Conservation (phyloP, 805 yeast genomes). For the Spathaspora boniae region DNA sequence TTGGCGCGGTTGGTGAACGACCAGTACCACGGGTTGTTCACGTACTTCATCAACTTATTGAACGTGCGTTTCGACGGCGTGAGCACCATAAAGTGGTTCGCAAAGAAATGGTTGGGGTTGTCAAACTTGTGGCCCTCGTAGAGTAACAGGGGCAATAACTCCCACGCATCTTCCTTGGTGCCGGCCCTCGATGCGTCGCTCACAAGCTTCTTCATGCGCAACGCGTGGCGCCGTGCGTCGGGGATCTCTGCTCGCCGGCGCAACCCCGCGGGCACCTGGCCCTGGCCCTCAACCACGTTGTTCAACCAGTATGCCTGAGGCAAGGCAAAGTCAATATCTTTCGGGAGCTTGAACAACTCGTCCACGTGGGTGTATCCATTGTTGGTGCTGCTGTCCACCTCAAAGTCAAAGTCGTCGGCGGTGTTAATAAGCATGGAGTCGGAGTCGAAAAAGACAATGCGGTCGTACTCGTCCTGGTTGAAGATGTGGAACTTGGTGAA, state of each 20-base stretch:
- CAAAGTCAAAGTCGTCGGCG: constrained; percentile 4
- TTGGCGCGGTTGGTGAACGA: constrained; percentile 15
- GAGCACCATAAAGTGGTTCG: constrained; percentile 58
- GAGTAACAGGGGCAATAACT: constrained; percentile 16
- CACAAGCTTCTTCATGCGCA: constrained; percentile 12
- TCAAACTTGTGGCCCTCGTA: constrained; percentile 24
- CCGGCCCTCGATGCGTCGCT: constrained; percentile 9
- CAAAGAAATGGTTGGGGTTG: constrained; percentile 29
- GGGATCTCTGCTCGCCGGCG: constrained; percentile 13
- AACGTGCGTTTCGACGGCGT: constrained; percentile 39
- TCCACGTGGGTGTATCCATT: constrained; percentile 19
- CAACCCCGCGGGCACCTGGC: constrained; percentile 9
- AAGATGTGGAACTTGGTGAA: constrained; percentile 56
- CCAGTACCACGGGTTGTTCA: constrained; percentile 30
- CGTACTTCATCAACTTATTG: constrained; percentile 17
- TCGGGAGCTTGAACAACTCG: constrained; percentile 28
- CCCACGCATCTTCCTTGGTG: constrained; percentile 1
- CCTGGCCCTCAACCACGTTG: constrained; percentile 14
- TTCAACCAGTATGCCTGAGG: constrained; percentile 38
- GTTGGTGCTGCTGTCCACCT: not conserved
- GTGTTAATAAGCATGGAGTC: constrained; percentile 42
- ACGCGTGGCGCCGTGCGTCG: constrained; percentile 9
- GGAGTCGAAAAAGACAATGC: constrained; percentile 56
- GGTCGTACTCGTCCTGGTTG: constrained; percentile 44
- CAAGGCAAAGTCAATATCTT: constrained; percentile 22